Evolutionary conservation across 768 basidiomycete species (phyloP).

Genomic region (Pleurotus pulmonarius): DNA sequence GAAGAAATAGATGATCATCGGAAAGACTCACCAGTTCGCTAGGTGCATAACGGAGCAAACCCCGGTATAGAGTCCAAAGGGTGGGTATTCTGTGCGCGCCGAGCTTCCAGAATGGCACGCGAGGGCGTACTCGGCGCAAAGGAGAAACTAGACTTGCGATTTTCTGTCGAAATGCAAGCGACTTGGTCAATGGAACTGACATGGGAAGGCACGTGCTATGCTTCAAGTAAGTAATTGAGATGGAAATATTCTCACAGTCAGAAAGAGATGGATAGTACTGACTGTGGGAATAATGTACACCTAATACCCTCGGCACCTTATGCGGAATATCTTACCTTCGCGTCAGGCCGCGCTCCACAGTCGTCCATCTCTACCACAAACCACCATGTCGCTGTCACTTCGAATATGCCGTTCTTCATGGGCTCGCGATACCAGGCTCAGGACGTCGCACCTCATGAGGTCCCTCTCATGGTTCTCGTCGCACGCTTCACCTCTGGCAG

Average conservation of each 20-base stretch:
- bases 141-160: conserved; percentile 52
- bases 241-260: no score
- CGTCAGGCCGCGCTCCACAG: no score
- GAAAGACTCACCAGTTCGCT: conserved; percentile 45
- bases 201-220: no score
- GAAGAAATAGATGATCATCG: neutral
- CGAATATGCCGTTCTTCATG: neutral
- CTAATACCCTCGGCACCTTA: no score
- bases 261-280: no score
- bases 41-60: conserved; percentile 54
- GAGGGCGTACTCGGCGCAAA: conserved; percentile 55
- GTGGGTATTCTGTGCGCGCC: conserved; percentile 75
- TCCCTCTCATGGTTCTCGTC: neutral
- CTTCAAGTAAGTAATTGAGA: no score
- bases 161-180: conserved; percentile 46
- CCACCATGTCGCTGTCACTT: neutral
- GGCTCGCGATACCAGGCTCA: neutral
- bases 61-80: conserved; percentile 72
- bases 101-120: conserved; percentile 65
- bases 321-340: no score
- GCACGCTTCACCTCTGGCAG: neutral
- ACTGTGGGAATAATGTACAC: no score
- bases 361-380: neutral
- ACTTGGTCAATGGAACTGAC: conserved; percentile 13
- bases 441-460: neutral